Base-by-base conservation (phyloP, 441 rosid species). In the Heliophila coronopifolia region DNA sequence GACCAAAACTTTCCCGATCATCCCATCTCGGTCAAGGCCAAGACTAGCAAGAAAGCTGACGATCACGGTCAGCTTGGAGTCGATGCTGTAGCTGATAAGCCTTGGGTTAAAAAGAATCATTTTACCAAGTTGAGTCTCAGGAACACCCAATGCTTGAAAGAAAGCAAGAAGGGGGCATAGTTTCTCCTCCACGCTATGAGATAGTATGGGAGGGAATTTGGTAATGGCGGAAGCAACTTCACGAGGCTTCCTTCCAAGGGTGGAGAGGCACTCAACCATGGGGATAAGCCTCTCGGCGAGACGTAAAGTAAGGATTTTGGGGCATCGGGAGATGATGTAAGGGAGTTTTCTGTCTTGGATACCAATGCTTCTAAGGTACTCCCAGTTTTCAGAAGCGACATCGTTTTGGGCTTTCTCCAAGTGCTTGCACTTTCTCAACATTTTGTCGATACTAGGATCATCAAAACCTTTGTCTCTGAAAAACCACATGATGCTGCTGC, bases 91-190 rank as follows among this genome's bases (percentile, higher is more conserved):
- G 75, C 98, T 91, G 67, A 91, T 57, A 2, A 91, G 91, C 76
- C 98, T 78, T 0, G 98, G 98, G 69, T 87, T 91, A 25, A 77
- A 76, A 74, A 91, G 63, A 41, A 87, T 54, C 24, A 91, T 73
- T 57, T 78, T 91, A 27, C 96, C 98, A 24, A 84, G 76, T 28
- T 87, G 95, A 59, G 75, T 79, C 63, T 87, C 93, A 13, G 98
- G 76, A 42, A 91, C 78, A 17, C 96, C 98, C 19, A 81, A 52
- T 0, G 95, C 76, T 66, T 91, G 93, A 54, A 87, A 81, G 79
- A 87, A 91, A 15, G 96, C 98, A 72, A 91, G 74, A 31, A 91
- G 94, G 0, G 98, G 98, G 41, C 95, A 91, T 13, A 91, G 95
- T 73, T 87, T 91, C 78, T 84, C 94, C 63, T 91, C 87, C 30